phyloP scores from a whole-genome alignment of 192 early-diverging fungal species.

The Backusella macrospora region DNA sequence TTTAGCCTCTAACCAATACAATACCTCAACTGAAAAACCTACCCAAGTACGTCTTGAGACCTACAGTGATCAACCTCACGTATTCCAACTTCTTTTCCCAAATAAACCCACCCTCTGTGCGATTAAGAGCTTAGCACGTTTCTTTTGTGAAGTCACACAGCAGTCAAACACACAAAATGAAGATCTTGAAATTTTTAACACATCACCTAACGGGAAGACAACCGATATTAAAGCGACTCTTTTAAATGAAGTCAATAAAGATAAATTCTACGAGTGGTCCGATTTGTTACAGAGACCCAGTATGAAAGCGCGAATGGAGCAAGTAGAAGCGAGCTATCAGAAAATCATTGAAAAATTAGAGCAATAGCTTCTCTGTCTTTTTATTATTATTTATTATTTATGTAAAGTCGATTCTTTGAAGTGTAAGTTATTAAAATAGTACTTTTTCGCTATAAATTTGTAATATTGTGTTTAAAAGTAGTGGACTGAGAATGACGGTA shows the following conservation, averaged over 20 bases:
- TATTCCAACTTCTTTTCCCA: slow-evolving; percentile 43
- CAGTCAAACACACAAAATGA: not conserved
- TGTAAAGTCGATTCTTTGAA: no score
- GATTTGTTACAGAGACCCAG: not conserved
- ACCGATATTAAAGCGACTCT: not conserved
- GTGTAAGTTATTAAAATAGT: no score
- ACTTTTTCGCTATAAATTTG: no score
- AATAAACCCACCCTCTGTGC: slow-evolving; percentile 16
- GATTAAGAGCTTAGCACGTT: slow-evolving; percentile 25
- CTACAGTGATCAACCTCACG: slow-evolving; percentile 59
- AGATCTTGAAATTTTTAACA: not conserved
- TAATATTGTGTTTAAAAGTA: no score
- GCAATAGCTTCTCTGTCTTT: not conserved
- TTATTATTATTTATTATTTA: no score
- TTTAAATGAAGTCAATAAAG: not conserved
- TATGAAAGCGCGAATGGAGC: slow-evolving; percentile 1
- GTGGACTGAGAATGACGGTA: no score
- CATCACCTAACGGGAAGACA: slow-evolving; percentile 5
- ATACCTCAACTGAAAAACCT: not conserved
- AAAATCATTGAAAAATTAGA: not conserved
- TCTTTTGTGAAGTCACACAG: slow-evolving; percentile 15
- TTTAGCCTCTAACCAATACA: slow-evolving; percentile 33
- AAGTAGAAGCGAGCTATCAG: not conserved
- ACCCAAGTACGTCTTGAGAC: slow-evolving; percentile 45
- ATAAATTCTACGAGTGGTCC: not conserved